Percentiles rank a stretch among this genome's conserved stretches.
phyloP scores from a whole-genome alignment of 192 early-diverging fungal genomes.

The Coemansia sp. region DNA sequence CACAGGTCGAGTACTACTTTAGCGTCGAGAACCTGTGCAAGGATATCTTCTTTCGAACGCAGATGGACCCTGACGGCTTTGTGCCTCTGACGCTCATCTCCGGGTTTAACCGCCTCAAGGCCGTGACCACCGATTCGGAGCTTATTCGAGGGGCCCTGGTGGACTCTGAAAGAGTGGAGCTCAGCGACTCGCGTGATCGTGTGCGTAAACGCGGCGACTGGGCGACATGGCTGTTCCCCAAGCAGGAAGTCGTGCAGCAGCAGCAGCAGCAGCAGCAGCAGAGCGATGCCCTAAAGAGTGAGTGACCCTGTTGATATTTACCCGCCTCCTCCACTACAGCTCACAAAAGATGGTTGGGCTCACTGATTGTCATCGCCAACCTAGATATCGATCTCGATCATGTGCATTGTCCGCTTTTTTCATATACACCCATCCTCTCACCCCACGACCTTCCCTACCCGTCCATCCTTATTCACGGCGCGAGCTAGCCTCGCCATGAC shows the following conservation, averaged over 20 bases:
- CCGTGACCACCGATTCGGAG: conserved; percentile 63
- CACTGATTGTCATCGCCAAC: not conserved
- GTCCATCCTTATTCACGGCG: not conserved
- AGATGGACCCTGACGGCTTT: conserved; percentile 87
- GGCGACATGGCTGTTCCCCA: conserved; percentile 85
- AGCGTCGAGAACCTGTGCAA: conserved; percentile 95
- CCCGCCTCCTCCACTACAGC: conserved; percentile 5
- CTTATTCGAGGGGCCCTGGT: conserved; percentile 61
- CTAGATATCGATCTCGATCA: conserved; percentile 9
- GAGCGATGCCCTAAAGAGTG: conserved; percentile 46
- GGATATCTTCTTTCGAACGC: conserved; percentile 89
- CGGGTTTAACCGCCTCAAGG: conserved; percentile 87
- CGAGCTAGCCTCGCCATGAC: not conserved
- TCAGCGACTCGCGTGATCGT: conserved; percentile 53
- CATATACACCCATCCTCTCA: conserved; percentile 8
- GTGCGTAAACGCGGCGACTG: conserved; percentile 75
- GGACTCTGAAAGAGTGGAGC: conserved; percentile 59
- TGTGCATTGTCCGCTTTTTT: conserved; percentile 17
- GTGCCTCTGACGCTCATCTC: conserved; percentile 77
- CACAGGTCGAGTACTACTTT: conserved; percentile 91
- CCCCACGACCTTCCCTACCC: no score
- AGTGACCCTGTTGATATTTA: conserved; percentile 30
- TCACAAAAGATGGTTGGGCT: not conserved
- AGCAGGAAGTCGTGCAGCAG: conserved; percentile 54
- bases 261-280: conserved; percentile 40